A percentile compares a stretch with the other conserved stretches of the same genome.
Conservation (phyloP, 108 stramenopile species). For the Pseudonitzschia delicatissima region DNA sequence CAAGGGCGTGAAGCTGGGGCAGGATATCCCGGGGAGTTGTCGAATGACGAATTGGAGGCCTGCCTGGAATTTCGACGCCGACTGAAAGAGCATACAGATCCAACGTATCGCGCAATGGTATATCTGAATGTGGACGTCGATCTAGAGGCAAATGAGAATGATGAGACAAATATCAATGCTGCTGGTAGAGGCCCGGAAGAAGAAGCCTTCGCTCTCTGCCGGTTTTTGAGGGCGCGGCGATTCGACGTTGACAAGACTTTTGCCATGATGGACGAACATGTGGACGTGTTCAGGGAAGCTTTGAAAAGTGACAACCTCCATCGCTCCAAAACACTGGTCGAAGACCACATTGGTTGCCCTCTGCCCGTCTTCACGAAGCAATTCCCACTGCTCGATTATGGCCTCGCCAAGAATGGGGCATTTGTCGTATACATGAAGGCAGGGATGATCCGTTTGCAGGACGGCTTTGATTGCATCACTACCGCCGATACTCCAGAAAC, state of each 20-base stretch:
- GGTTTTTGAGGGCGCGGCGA: constrained; percentile 16
- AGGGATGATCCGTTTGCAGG: constrained; percentile 1
- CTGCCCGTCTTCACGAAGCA: neutral
- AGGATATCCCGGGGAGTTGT: constrained; percentile 23
- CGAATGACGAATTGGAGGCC: constrained; percentile 8
- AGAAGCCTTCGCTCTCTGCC: constrained; percentile 22
- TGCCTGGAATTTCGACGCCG: constrained; percentile 17
- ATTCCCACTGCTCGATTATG: constrained; percentile 8
- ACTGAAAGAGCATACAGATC: neutral
- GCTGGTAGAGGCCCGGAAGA: neutral
- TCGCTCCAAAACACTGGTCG: neutral
- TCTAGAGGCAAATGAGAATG: neutral
- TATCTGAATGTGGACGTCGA: neutral
- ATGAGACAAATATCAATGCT: neutral
- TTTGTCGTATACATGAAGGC: constrained; percentile 10
- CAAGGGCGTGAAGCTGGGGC: neutral
- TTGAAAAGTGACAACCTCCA: neutral
- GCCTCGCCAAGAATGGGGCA: constrained; percentile 19
- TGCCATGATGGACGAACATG: constrained; percentile 7
- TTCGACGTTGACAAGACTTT: constrained; percentile 14
- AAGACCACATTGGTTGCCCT: neutral
- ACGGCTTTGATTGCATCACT: neutral
- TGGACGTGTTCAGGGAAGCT: neutral
- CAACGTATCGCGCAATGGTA: constrained; percentile 15
- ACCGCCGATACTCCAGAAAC: neutral